A percentile compares a stretch with the other conserved stretches of the same genome.
Conservation (phyloP, 2,329 filamentous ascomycete species). For the Fusarium continuum region DNA sequence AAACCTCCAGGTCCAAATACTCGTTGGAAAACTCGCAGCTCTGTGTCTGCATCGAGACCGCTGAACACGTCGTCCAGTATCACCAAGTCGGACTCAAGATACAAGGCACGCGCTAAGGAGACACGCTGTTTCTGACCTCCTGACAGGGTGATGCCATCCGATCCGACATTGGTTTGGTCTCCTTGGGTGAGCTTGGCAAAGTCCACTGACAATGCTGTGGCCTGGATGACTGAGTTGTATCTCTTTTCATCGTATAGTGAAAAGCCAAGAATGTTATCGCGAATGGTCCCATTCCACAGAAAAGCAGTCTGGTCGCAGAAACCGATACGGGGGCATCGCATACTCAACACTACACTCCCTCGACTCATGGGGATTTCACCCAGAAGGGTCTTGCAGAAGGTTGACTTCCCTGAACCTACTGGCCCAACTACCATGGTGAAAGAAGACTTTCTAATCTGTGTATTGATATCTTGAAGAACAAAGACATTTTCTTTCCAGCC, state of each 20-base stretch:
- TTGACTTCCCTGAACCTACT: not conserved
- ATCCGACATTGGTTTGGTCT: not conserved
- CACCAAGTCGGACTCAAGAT: not conserved
- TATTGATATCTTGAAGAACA: not conserved
- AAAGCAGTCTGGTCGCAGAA: slow-evolving; percentile 11
- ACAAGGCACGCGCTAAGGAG: not conserved
- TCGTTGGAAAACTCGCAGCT: not conserved
- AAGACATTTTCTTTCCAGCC: not conserved
- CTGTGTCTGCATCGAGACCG: not conserved
- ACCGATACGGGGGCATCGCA: not conserved
- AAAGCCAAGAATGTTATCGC: not conserved
- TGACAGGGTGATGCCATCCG: not conserved
- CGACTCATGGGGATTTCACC: not conserved
- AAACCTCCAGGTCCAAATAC: not conserved
- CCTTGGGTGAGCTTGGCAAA: not conserved
- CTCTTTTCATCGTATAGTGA: not conserved
- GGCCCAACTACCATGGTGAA: not conserved
- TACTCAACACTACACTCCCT: not conserved
- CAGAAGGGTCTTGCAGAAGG: not conserved
- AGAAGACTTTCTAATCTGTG: not conserved
- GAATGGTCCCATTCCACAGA: not conserved
- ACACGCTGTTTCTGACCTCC: slow-evolving; percentile 10
- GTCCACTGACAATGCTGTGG: not conserved
- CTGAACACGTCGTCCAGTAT: slow-evolving; percentile 4
- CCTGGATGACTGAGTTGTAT: not conserved